Evolutionary conservation across 1,139 yeast species (phyloP), one percentile per base, ranked within the genome.

Genomic region (Candida labiduridarum): DNA sequence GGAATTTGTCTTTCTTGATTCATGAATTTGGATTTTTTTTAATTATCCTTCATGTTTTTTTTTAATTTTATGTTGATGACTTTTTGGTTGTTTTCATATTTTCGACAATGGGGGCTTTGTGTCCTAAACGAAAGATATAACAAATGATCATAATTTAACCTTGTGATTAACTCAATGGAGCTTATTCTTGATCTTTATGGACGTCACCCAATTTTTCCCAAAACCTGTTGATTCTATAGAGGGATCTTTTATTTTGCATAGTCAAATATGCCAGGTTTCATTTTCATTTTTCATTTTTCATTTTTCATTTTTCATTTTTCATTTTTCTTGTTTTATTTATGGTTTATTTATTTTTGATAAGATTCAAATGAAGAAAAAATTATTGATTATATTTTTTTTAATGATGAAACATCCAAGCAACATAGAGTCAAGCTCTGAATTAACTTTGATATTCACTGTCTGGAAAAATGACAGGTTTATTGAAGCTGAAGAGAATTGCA

Each of bases 381-480:
- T 6, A 18, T n/a, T n/a, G n/a, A n/a, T n/a, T 19, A 19, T 31
- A 29, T 41, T 45, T 52, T 64, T 63, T 52, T 64, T 63, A 57
- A 80, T 86, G 94, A 87, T 86, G 94, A 87, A 80, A 85, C 72
- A 82, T 76, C 70, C 71, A 78, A 83, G 80, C 89, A 84, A 85
- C 90, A 85, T 86, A 86, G 95, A 87, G 95, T 87, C 95, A 87
- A 87, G 95, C 95, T 87, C 95, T 78, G 90, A 86, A 25, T 58
- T 57, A 19, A 45, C 45, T 50, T 51, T 69, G 73, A 71, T 47
- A 69, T 63, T 69, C 76, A 72, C 72, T 63, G 76, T 66, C 78
- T 73, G 79, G 78, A 73, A 74, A 73, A 70, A 73, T 73, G 78
- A 66, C 74, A 59, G 74, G 75, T 63, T 63, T 54, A 52, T 57